Conservation (phyloP, 768 basidiomycete species). For the Calocera viscosa region DNA sequence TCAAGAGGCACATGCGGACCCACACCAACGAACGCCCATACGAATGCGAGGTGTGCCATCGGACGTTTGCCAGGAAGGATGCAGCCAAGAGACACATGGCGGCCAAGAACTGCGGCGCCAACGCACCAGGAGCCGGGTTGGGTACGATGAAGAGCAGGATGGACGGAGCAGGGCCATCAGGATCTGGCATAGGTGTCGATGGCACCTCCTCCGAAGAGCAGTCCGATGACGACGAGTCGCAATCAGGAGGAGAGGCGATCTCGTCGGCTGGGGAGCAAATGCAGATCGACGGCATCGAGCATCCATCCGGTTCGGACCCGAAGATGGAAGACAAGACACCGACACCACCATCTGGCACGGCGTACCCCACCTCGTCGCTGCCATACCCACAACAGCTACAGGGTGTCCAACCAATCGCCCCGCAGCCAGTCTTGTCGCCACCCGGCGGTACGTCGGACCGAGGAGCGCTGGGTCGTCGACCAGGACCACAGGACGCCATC, state of each 20-base stretch:
- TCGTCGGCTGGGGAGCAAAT: not conserved
- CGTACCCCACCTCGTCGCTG: not conserved
- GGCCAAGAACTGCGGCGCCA: constrained; percentile 10
- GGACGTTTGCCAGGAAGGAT: constrained; percentile 13
- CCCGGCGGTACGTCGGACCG: not conserved
- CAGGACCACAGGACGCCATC: not conserved
- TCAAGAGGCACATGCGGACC: constrained; percentile 7
- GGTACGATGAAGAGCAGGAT: not conserved
- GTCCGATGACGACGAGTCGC: not conserved
- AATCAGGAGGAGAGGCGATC: not conserved
- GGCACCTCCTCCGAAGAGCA: constrained; percentile 1
- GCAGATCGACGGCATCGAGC: not conserved
- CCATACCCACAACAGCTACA: not conserved
- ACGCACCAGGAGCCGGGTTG: constrained; percentile 2
- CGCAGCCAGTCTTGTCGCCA: not conserved
- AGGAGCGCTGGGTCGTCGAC: not conserved
- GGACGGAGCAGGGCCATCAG: not conserved
- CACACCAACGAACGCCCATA: constrained; percentile 12
- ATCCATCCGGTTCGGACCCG: not conserved
- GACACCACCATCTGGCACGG: not conserved
- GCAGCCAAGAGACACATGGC: constrained; percentile 11
- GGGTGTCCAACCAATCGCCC: not conserved
- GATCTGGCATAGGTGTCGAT: not conserved
- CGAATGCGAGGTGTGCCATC: constrained; percentile 12
- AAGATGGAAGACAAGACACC: constrained; percentile 3